These are phyloP conservation scores for Ormosia emarginata DNA, from an alignment of 306 rosid species.

Conservation along the genomic window DNA sequence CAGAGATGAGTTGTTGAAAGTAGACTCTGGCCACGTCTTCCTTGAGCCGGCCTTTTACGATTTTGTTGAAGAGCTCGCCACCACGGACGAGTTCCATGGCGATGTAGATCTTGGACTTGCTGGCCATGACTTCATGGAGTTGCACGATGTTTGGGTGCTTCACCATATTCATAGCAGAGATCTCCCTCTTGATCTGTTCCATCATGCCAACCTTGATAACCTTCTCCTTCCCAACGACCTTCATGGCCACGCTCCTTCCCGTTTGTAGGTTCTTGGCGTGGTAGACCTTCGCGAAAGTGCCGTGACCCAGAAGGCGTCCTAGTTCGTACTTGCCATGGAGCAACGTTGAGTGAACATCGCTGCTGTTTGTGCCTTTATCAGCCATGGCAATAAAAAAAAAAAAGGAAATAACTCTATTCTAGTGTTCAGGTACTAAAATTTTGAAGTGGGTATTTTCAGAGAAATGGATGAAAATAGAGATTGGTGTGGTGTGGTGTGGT, in stretches of 20 bases:
- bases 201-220: slow-evolving; percentile 67
- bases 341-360: slow-evolving; percentile 29
- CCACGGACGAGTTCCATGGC: slow-evolving; percentile 83
- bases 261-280: slow-evolving; percentile 47
- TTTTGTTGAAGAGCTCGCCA: slow-evolving; percentile 72
- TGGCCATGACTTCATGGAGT: slow-evolving; percentile 81
- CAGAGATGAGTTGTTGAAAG: slow-evolving; percentile 78
- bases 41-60: slow-evolving; percentile 51
- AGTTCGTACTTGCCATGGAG: slow-evolving; percentile 84
- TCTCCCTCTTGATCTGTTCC: slow-evolving; percentile 81
- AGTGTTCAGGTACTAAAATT: background rate
- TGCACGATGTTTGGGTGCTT: slow-evolving; percentile 74
- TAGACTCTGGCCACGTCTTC: slow-evolving; percentile 70
- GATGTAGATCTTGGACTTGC: slow-evolving; percentile 78
- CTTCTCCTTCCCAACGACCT: slow-evolving; percentile 83
- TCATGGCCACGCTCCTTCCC: slow-evolving; percentile 65
- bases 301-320: slow-evolving; percentile 78
- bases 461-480: background rate
- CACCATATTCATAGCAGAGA: slow-evolving; percentile 79
- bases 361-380: slow-evolving; percentile 16
- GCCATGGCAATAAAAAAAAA: slow-evolving; percentile 14
- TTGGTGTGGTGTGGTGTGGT: background rate
- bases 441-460: background rate
- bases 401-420: too few species aligned
- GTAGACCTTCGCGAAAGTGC: slow-evolving; percentile 83